phyloP scores from a whole-genome alignment of 192 early-diverging fungal species.

The Oehlia diaphana region DNA sequence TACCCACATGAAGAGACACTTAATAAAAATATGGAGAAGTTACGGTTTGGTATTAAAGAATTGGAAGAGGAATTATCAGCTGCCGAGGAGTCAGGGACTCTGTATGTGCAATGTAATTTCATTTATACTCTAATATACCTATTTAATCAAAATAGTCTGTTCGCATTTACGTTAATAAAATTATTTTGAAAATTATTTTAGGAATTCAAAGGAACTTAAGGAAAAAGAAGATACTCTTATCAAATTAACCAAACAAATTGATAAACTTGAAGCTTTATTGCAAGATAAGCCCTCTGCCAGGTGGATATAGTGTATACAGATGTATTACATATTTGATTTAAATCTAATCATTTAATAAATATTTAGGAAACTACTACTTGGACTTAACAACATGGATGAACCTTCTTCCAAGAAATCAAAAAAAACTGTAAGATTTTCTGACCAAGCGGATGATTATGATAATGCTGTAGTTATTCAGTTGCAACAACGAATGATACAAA shows the following conservation, averaged over 20 bases:
- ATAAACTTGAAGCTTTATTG: conserved; percentile 54
- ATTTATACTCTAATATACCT: not conserved
- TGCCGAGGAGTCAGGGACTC: conserved; percentile 55
- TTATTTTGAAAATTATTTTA: not conserved
- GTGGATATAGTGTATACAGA: conserved; percentile 32
- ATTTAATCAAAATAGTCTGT: not conserved
- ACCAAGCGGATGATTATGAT: conserved; percentile 44
- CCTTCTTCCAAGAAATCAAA: conserved; percentile 35
- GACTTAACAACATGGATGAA: conserved; percentile 32
- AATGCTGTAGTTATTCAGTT: conserved; percentile 57
- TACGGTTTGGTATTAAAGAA: conserved; percentile 52
- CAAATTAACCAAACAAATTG: conserved; percentile 59
- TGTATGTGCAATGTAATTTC: conserved; percentile 40
- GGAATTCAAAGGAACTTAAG: conserved; percentile 49
- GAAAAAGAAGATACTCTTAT: conserved; percentile 67
- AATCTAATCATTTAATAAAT: conserved; percentile 3
- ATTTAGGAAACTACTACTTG: conserved; percentile 35
- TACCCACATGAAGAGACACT: conserved; percentile 57
- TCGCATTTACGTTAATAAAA: not conserved
- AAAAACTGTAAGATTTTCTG: conserved; percentile 40
- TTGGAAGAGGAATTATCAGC: conserved; percentile 56
- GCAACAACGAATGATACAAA: conserved; percentile 65
- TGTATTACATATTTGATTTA: not conserved
- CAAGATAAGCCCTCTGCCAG: conserved; percentile 45
- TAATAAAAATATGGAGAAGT: conserved; percentile 46